Base-by-base conservation (phyloP, 2,329 filamentous ascomycete species). In the Sporothrix protearum region DNA sequence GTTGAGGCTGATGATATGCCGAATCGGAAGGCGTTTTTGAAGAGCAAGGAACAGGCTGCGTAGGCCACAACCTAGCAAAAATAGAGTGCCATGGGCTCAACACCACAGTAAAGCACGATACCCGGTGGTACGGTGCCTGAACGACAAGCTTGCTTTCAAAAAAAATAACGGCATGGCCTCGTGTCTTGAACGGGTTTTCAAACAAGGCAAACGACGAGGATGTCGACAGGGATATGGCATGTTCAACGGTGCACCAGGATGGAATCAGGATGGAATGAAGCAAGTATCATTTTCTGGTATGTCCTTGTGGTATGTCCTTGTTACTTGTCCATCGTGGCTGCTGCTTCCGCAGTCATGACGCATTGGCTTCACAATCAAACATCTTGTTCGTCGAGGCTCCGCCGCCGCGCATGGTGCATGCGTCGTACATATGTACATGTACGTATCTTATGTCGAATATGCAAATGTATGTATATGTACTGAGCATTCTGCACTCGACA, bases 401-500 rank as follows among this genome's bases (percentile, higher is more conserved):
- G 64, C 64, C 9, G 47, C 4, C 9, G 8, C 64, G 64, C 64
- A 67, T 30, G 19, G 10, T 67, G 28, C 64, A 36, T 51, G 64
- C 64, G 28, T 49, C 64, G 42, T 67, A 66, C 63, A 66, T 66
- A 22, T 49, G 42, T 28, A 49, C 22, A 14, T n/a, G n/a, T n/a
- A n/a, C n/a, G n/a, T n/a, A n/a, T n/a, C n/a, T n/a, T 19, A 45
- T 30, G 39, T 19, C 2, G n/a, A 45, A 10, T 4, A 64, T 45
- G 63, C 42, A 67, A 28, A 47, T 16, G 9, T 25, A 25, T n/a
- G 22, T 28, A 12, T 28, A 16, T 7, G 16, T 45, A 25, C 61
- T 47, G 19, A 14, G n/a, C 33, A n/a, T 47, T 19, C 61, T 47
- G 28, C 63, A 49, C 16, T n/a, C 42, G 25, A 33, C 16, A 66